Base-by-base conservation (phyloP, 305 asterid genomes). In the Galium porrigens region DNA sequence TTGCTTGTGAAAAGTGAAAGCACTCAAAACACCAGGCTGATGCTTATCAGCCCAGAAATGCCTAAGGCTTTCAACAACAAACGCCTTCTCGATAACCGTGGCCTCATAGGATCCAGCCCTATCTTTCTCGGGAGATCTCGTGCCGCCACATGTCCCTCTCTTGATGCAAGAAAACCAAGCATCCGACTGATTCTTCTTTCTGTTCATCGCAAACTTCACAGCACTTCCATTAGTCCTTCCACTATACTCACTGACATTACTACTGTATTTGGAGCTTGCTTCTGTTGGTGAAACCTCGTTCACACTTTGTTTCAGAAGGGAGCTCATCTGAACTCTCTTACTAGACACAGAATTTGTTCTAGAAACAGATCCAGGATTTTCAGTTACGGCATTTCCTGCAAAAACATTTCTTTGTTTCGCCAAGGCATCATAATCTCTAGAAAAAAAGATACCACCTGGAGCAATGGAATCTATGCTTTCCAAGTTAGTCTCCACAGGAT, bases 11-110 rank as follows among this genome's bases (percentile, higher is more conserved):
- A 87, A 88, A 67, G 80, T 78, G 77, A 86, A 86, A 44, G 77
- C 89, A 20, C 42, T 61, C 72, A 89, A 72, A 0, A 87, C 79
- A 67, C 72, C 64, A 34, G 95, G 95, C 69, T 76, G 94, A 71
- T 89, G 80, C 70, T 84, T 86, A 57, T 89, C 94, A 20, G 96
- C 94, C 96, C 94, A 89, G 70, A 89, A 77, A 36, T 76, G 87
- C 61, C 89, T 78, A 73, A 86, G 71, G 81, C 79, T 85, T 81
- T 86, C 91, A 10, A 82, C 83, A 61, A 89, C 89, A 27, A 70
- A 69, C 11, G 96, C 87, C 81, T 82, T 89, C 64, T 75, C 82
- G 39, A 89, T 86, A 58, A 89, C 79, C 0, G 83, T 77, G 58
- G 91, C 88, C 72, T 89, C 94, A 59, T 89, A 85, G 36, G 80